These are phyloP conservation scores for Rhodotorula graminis DNA, from an alignment of 768 basidiomycete genomes.

Conservation along the genomic window DNA sequence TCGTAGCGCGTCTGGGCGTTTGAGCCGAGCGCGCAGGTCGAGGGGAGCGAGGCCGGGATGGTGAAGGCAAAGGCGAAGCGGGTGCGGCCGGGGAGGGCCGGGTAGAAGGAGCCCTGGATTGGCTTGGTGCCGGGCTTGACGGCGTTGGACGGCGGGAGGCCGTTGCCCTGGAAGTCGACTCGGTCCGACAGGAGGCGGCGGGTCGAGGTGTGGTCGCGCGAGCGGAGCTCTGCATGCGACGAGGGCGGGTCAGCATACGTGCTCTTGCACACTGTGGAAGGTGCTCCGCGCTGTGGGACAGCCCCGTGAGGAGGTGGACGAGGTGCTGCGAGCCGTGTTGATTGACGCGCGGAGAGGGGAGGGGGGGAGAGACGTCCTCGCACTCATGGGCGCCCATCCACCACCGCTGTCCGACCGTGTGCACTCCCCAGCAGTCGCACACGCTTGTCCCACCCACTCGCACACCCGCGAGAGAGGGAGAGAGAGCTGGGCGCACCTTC, in stretches of 20 bases:
- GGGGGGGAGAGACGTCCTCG: too few relatives aligned
- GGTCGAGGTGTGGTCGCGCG: slow-evolving; percentile 39
- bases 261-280: too few relatives aligned
- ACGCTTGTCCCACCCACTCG: too few relatives aligned
- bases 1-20: slow-evolving; percentile 36
- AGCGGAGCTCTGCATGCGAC: slow-evolving; percentile 38
- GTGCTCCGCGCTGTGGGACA: too few relatives aligned
- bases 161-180: slow-evolving; percentile 37
- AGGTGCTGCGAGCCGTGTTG: too few relatives aligned
- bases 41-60: slow-evolving; percentile 33
- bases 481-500: slow-evolving; percentile 33
- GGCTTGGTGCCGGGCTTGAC: slow-evolving; percentile 20
- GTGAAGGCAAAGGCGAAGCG: slow-evolving; percentile 40
- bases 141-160: slow-evolving; percentile 40
- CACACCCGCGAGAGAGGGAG: too few relatives aligned
- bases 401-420: too few relatives aligned
- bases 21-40: slow-evolving; percentile 36
- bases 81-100: slow-evolving; percentile 38
- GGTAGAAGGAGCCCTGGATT: slow-evolving; percentile 25
- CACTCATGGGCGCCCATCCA: too few relatives aligned
- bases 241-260: not conserved
- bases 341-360: too few relatives aligned
- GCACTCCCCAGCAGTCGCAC: too few relatives aligned
- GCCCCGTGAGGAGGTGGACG: too few relatives aligned
- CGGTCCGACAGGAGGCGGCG: slow-evolving; percentile 36